Base-by-base conservation (phyloP, 768 basidiomycete species). In the Crucibulum laeve region DNA sequence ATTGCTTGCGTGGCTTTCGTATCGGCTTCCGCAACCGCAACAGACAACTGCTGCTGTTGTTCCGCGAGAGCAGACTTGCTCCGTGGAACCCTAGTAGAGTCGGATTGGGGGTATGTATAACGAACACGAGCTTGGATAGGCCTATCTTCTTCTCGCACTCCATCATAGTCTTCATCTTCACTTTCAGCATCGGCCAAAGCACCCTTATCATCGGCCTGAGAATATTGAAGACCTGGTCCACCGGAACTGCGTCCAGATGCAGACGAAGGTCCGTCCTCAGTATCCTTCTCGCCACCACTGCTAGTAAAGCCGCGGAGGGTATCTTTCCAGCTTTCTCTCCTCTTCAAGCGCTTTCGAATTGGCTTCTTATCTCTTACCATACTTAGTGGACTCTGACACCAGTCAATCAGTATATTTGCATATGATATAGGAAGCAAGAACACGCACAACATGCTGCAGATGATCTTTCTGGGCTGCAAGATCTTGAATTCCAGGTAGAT, bases 391-490 rank as follows among this genome's bases (percentile, higher is more conserved):
- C 88, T 91, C 67, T 81, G 45, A 43, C 21, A 33, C 10, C 38
- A 23, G 18, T 46, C n/a, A 48, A 47, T 22, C 30, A 28, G 18
- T 42, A 38, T 41, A 41, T 28, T 24, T 30, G 43, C 24, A 24
- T 28, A 37, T 21, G 10, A 17, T 25, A 22, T 10, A 36, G 14
- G 35, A 15, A 22, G 34, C 15, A 44, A 30, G n/a, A 24, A 39
- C 13, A 54, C 68, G 50, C 47, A 73, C 74, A 45, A 84, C 79
- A 61, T 96, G 91, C 53, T 85, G 77, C 55, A 93, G 64, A 59
- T 99, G 95, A 54, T 93, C 84, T 64, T 87, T 97, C 58, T 87
- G 87, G 49, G 81, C 77, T 6, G 79, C 84, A 28, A 85, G 56
- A 46, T 81, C 83, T 35, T 69, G 74, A 48, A 94, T 64, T 1